Evolutionary conservation across 2,329 filamentous ascomycete species (phyloP), one percentile per base, ranked within the genome.

Genomic region (Rachicladosporium sp.): DNA sequence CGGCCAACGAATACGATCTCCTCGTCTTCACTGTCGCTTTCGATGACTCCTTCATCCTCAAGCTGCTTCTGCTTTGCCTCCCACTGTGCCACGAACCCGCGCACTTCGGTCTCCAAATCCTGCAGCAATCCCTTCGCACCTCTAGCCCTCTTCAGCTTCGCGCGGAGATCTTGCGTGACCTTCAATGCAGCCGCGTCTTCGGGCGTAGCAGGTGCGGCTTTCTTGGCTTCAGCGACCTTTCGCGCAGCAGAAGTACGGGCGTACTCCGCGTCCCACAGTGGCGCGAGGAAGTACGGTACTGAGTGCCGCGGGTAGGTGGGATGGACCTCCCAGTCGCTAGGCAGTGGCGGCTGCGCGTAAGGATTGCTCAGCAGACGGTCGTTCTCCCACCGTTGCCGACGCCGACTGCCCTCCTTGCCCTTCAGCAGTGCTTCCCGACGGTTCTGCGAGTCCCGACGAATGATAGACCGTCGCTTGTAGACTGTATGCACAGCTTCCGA

Each of bases 301-400:
- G 73, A 63, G 52, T 81, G 78, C 37, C 85, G 73, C 4, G 79
- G 80, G 60, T 95, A 76, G 10, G 88, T 91, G 2, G 89, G 85
- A 33, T 74, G 78, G 35, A 89, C 74, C 52, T 82, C 74, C 80
- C 83, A 95, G 64, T 98, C 91, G 42, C 70, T 71, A 0, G 87
- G 78, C 34, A 82, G 70, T 1, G 91, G 91, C 1, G 88, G 85
- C 50, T 89, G 76, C 11, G 73, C 84, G 62, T 91, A 81, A 11
- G 91, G 91, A 44, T 96, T 91, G 61, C 79, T 76, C 41, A 94
- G 66, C 46, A 96, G 76, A 48, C 77, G 86, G 63, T 94, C 89
- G 62, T 96, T 98, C 68, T 98, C 91, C 87, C 88, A 96, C 41
- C 89, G 74, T 52, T 89, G 80, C 36, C 89, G 73, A 53, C 89